Base-by-base conservation (phyloP, 768 basidiomycete genomes). In the Lactarius sanguifluus region DNA sequence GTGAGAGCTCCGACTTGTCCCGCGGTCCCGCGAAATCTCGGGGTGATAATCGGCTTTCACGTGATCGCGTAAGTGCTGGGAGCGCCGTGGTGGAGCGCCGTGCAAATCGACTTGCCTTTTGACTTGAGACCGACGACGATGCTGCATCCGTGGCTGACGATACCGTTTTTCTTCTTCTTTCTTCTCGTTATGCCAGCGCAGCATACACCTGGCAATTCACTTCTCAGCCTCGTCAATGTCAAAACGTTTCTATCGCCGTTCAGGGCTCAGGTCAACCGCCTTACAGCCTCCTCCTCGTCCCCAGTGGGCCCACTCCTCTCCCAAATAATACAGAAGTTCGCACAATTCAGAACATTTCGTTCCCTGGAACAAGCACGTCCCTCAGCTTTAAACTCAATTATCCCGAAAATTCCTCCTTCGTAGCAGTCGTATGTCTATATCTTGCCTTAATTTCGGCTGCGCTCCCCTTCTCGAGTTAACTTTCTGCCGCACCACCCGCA, bases 331-430 rank as follows among this genome's bases (percentile, higher is more conserved):
- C 83, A 38, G 91, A 94, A 74, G 86, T 81, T 28, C 81, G 91
- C 34, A 82, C 72, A 50, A 86, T 91, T 57, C 73, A 86, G 59
- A 82, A 83, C 70, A 74, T 84, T 15, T 74, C 81, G 5, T 91
- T 92, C 72, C 66, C 77, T 23, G 81, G 75, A 32, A 71, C 75
- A 7, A 64, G 77, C 23, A 78, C 73, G 2, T 77, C 79, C 28
- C 70, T 84, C 34, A 79, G 74, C 43, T 88, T 92, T 74, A 76
- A 82, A 72, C 80, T 91, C 61, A 82, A 80, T 34, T 92, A 82
- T 73, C 91, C 91, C 0, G 79, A 76, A 57, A 81, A 85, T 72
- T 89, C 89, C 3, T 86, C 90, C 71, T 87, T 93, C 62, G 89
- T 92, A 30, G 86, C 87, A 5, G 87, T 91, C 72, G 90, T 91